Evolutionary conservation across 768 basidiomycete species (phyloP).

Genomic region (Asterophora parasitica): DNA sequence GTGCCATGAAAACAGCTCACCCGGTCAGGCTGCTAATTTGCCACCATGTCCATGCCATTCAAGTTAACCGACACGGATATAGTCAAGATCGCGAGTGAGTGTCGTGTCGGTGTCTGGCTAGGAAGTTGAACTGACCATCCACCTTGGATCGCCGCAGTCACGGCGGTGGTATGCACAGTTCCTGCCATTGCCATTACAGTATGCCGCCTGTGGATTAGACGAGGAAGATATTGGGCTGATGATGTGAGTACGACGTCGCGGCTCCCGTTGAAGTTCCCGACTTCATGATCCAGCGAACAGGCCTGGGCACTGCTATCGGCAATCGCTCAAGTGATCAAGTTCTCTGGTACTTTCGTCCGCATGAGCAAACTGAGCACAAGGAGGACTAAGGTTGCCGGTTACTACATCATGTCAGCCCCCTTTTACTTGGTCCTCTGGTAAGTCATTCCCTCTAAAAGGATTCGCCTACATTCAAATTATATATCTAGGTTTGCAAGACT

Average conservation of each 20-base stretch:
- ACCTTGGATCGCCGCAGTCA: conserved; percentile 21
- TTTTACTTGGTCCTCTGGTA: conserved; percentile 40
- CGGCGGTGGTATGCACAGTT: conserved; percentile 27
- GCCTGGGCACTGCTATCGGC: conserved; percentile 27
- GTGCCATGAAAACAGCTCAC: no score
- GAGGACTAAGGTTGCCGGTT: conserved; percentile 19
- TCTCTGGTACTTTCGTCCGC: conserved; percentile 25
- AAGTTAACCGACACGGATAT: no score
- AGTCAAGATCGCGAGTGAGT: conserved; percentile 8
- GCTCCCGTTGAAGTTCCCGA: neutral
- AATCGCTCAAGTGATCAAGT: conserved; percentile 22
- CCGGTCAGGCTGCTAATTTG: no score
- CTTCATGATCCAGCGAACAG: conserved; percentile 16
- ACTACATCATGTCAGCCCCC: conserved; percentile 31
- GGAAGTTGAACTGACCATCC: neutral
- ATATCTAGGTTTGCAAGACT: conserved; percentile 39
- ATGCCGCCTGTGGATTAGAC: conserved; percentile 27
- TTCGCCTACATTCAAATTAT: neutral
- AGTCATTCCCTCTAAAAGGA: neutral
- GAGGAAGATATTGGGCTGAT: conserved; percentile 30
- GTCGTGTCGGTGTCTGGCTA: neutral
- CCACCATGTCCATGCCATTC: no score
- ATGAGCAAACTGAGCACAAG: conserved; percentile 16
- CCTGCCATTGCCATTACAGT: conserved; percentile 28
- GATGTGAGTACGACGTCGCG: conserved; percentile 22